Conservation (phyloP, 139 green algal genomes). For the Tetradesmus lagerheimii region DNA sequence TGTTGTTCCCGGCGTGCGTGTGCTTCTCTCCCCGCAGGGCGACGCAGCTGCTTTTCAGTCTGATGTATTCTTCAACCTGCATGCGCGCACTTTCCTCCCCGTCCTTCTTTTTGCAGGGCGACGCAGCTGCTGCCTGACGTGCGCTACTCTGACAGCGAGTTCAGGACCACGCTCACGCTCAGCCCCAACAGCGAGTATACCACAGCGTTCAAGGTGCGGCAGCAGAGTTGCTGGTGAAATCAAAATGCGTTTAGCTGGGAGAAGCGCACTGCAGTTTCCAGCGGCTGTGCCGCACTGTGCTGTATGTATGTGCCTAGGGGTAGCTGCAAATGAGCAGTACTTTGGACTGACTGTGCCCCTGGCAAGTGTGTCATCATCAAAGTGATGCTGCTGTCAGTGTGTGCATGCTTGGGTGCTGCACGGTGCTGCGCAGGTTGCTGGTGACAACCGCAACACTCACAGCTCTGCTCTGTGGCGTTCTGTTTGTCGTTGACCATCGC, state of each 20-base stretch:
- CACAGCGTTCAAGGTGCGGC: slow-evolving; percentile 36
- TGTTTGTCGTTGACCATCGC: too few relatives aligned
- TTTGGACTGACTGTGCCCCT: too few relatives aligned
- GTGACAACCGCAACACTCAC: too few relatives aligned
- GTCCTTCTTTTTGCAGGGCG: slow-evolving; percentile 45
- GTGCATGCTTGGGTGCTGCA: too few relatives aligned
- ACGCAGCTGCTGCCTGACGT: slow-evolving; percentile 74
- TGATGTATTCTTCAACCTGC: slow-evolving; percentile 64
- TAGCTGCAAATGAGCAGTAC: too few relatives aligned
- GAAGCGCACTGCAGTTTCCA: neutral
- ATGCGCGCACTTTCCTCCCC: neutral
- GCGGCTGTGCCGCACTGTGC: neutral
- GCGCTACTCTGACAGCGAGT: slow-evolving; percentile 76
- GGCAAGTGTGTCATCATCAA: too few relatives aligned
- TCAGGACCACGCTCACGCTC: slow-evolving; percentile 58
- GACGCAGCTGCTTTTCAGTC: slow-evolving; percentile 72
- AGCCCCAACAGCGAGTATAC: slow-evolving; percentile 57
- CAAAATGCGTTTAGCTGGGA: too few relatives aligned
- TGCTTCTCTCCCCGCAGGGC: slow-evolving; percentile 55
- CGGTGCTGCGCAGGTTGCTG: too few relatives aligned
- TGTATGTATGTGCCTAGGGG: too few relatives aligned
- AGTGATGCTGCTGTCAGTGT: neutral
- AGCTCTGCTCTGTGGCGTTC: neutral
- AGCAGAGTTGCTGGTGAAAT: too few relatives aligned
- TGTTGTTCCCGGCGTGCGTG: too few relatives aligned